These are phyloP conservation scores for Cladorrhinum samala DNA, from an alignment of 495 filamentous ascomycete genomes.

Conservation along the genomic window DNA sequence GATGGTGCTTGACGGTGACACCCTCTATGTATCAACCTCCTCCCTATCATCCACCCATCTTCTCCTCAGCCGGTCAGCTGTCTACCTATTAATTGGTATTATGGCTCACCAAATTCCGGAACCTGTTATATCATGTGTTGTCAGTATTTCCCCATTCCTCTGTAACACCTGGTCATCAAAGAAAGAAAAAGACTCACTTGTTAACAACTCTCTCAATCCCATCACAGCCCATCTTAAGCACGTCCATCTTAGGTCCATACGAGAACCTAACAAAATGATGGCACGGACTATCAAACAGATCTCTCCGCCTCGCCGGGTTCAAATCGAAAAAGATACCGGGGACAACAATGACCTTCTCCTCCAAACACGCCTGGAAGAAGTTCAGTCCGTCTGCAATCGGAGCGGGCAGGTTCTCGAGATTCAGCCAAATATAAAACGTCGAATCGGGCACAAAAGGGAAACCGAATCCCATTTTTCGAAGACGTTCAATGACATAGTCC, in stretches of 20 bases:
- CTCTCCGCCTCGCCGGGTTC: conserved; percentile 82
- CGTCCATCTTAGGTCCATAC: conserved; percentile 89
- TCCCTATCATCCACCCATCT: too few species aligned
- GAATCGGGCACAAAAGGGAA: conserved; percentile 74
- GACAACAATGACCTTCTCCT: conserved; percentile 91
- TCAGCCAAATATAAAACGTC: conserved; percentile 79
- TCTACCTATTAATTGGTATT: too few species aligned
- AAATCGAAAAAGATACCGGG: conserved; percentile 90
- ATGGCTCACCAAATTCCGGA: background rate
- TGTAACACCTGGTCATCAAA: background rate
- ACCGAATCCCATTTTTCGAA: conserved; percentile 77
- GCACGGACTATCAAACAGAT: conserved; percentile 91
- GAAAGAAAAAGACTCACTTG: conserved; percentile 41
- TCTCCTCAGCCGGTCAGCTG: too few species aligned
- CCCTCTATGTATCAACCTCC: too few species aligned
- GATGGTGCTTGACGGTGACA: too few species aligned
- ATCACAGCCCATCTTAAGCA: conserved; percentile 74
- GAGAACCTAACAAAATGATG: conserved; percentile 91
- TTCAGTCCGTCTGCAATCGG: conserved; percentile 87
- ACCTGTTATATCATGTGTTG: background rate
- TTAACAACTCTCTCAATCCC: conserved; percentile 79
- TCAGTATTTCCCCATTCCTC: background rate
- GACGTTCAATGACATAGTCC: conserved; percentile 75
- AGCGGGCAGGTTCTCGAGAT: conserved; percentile 55
- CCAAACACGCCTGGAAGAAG: conserved; percentile 89